Percentiles rank a stretch among this genome's conserved stretches.
Conservation (phyloP, 805 yeast genomes). For the Starmerella floris region DNA sequence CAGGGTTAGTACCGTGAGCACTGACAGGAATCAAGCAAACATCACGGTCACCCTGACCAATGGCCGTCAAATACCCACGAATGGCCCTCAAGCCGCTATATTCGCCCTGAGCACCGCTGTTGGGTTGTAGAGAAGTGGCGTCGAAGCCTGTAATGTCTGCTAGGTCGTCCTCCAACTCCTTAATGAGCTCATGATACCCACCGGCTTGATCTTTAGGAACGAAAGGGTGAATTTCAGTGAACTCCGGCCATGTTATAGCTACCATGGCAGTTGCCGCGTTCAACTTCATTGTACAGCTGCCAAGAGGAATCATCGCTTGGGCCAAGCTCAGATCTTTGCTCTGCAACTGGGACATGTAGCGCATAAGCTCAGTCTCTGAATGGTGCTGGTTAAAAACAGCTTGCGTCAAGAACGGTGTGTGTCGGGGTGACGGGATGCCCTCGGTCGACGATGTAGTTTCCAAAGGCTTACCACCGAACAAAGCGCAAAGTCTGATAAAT, state of each 20-base stretch:
- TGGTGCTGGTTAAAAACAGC: slow-evolving; percentile 77
- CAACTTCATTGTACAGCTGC: slow-evolving; percentile 96
- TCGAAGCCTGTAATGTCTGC: slow-evolving; percentile 88
- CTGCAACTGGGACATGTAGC: slow-evolving; percentile 78
- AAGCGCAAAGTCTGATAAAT: slow-evolving; percentile 39
- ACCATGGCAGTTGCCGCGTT: slow-evolving; percentile 92
- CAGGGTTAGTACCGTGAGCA: slow-evolving; percentile 98
- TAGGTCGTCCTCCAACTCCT: slow-evolving; percentile 68
- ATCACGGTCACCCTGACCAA: slow-evolving; percentile 61
- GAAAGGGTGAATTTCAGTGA: slow-evolving; percentile 79
- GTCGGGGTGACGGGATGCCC: slow-evolving; percentile 30
- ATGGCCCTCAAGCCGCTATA: slow-evolving; percentile 86
- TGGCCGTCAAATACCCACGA: slow-evolving; percentile 54
- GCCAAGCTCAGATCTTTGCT: slow-evolving; percentile 83
- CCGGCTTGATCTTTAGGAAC: slow-evolving; percentile 79
- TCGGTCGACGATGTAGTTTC: slow-evolving; percentile 14
- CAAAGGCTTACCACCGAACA: slow-evolving; percentile 41
- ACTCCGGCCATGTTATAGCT: slow-evolving; percentile 90
- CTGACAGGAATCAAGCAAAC: slow-evolving; percentile 90
- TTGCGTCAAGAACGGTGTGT: slow-evolving; percentile 37
- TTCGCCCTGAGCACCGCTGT: slow-evolving; percentile 98
- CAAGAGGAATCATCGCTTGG: slow-evolving; percentile 92
- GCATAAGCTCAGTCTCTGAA: slow-evolving; percentile 86
- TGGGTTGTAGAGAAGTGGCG: slow-evolving; percentile 85
- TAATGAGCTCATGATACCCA: slow-evolving; percentile 67